Evolutionary conservation across 306 rosid species (phyloP).

Genomic region (Citrullus colocynthis): DNA sequence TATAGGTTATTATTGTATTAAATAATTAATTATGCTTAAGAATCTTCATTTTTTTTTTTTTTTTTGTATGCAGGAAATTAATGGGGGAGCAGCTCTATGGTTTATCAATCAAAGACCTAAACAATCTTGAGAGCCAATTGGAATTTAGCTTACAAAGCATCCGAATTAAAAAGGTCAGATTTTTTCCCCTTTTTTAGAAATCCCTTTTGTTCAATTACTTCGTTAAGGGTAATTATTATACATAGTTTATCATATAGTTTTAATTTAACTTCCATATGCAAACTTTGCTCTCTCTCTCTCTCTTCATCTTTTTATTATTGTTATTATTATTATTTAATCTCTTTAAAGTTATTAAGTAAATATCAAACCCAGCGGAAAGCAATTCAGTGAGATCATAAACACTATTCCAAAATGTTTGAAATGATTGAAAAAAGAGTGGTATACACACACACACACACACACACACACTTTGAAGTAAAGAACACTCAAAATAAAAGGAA

Average conservation of each 20-base stretch:
- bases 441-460: neutral
- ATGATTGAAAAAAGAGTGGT: neutral
- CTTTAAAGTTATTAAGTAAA: neutral
- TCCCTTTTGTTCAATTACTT: neutral
- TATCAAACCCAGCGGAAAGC: neutral
- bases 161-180: constrained; percentile 6
- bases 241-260: no score
- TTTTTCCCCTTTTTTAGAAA: neutral
- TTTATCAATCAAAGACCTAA: constrained; percentile 4
- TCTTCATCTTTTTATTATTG: neutral
- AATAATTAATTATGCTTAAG: neutral
- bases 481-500: neutral
- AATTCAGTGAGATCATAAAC: neutral
- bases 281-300: neutral
- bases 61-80: neutral
- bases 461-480: neutral
- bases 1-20: neutral
- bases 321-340: neutral
- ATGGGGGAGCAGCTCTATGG: constrained; percentile 6
- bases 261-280: neutral
- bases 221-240: neutral
- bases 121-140: constrained; percentile 2
- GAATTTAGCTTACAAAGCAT: constrained; percentile 8
- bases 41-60: neutral
- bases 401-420: neutral